Evolutionary conservation across 2,329 filamentous ascomycete genomes (phyloP), one percentile per base, ranked within the genome.

Genomic region (Penicillium freii): DNA sequence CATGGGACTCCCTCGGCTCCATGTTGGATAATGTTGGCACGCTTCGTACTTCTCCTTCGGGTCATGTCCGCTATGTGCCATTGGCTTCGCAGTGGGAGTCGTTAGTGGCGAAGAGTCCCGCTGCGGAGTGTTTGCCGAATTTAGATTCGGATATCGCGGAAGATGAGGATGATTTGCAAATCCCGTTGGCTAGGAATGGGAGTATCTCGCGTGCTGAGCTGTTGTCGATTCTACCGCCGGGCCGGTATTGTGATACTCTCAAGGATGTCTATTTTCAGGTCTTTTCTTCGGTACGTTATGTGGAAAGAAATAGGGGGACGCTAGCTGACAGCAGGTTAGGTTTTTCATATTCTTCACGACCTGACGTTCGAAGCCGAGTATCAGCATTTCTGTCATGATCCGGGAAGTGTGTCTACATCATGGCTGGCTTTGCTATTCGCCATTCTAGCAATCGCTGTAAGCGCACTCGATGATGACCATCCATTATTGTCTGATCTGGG

Each of bases 311-410:
- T 34, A 7, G n/a, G 13, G 13, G 46, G 27, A 13, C 27, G 25
- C 34, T 55, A 63, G 65, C 53, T 56, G 36, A 58, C 25, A 15
- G 21, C 4, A 13, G 25, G 13, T 17, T 39, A 71, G 69, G 63
- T 77, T 13, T 77, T 77, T 48, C 75, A 77, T 61, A 71, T 77
- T 44, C 69, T 77, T 10, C 75, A 77, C 50, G 74, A 77, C 54
- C 66, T 74, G 44, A 75, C 73, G 4, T 77, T 77, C 38, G 69
- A 75, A 36, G 68, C 67, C 15, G 72, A 76, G 54, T 77, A 77
- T 57, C 67, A 70, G 39, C 65, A 68, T 19, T 77, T 77, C 51
- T 69, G 68, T 34, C 68, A 74, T 56, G 68, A 73, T 36, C 68
- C 73, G 0, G 61, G 63, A 49, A 71, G 71, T 42, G 73, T 74